Evolutionary conservation across 257 asterid genomes (phyloP).

Genomic region (Solanum chiquidenum): DNA sequence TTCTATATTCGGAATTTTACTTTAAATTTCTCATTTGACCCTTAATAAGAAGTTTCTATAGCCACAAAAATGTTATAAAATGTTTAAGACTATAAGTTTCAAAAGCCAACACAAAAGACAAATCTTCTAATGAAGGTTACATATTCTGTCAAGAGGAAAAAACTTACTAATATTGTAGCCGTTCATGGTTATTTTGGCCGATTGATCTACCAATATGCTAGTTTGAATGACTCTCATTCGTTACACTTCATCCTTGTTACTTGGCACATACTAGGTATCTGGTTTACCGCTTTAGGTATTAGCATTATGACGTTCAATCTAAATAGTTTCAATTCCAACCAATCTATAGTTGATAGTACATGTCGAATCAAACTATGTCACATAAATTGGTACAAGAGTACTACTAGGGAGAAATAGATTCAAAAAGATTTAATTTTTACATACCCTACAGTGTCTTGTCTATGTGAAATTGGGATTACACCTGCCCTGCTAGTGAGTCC

Average conservation of each 20-base stretch:
- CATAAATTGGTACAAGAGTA: neutral
- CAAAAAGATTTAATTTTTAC: neutral
- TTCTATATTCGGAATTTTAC: neutral
- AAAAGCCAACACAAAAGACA: neutral
- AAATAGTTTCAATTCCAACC: neutral
- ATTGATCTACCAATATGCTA: neutral
- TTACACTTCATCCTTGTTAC: neutral
- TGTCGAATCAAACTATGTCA: neutral
- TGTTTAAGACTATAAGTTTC: neutral
- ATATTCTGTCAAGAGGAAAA: neutral
- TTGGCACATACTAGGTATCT: neutral
- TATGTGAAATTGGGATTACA: slow-evolving; percentile 50
- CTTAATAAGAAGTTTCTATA: neutral
- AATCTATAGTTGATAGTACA: neutral
- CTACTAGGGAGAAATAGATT: neutral
- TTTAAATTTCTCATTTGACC: neutral
- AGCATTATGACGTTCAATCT: neutral
- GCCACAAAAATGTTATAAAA: neutral
- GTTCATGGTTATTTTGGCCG: neutral
- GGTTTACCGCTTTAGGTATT: neutral
- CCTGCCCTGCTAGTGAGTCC: slow-evolving; percentile 69
- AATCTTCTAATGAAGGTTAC: neutral
- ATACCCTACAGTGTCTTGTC: slow-evolving; percentile 61
- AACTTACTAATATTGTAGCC: neutral
- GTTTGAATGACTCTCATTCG: neutral